Conservation (phyloP, 1,284 basidiomycete genomes). For the Sporisorium exsertum region DNA sequence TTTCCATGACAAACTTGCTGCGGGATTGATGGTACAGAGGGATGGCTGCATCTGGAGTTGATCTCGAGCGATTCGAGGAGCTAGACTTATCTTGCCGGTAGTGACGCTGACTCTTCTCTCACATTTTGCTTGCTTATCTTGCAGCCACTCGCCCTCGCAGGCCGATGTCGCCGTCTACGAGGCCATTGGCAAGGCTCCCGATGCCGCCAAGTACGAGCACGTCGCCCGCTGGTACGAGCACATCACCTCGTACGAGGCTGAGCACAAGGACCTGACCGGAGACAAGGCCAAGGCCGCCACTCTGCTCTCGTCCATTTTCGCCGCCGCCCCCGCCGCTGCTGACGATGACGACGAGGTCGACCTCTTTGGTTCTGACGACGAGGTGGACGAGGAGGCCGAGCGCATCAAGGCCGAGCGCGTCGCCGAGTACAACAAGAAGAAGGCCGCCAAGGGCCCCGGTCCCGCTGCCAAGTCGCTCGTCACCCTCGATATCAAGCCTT, state of each 20-base stretch:
- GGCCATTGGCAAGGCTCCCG: slow-evolving; percentile 76
- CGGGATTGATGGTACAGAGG: not conserved
- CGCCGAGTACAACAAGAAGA: slow-evolving; percentile 91
- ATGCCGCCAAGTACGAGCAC: slow-evolving; percentile 77
- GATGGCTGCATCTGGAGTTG: not conserved
- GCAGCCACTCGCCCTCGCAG: slow-evolving; percentile 92
- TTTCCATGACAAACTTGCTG: slow-evolving; percentile 9
- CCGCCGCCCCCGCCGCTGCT: slow-evolving; percentile 72
- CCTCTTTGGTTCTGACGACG: slow-evolving; percentile 91
- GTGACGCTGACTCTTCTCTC: slow-evolving; percentile 15
- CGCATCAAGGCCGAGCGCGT: slow-evolving; percentile 94
- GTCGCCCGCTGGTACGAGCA: slow-evolving; percentile 88
- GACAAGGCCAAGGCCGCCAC: slow-evolving; percentile 67
- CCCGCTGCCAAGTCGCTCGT: slow-evolving; percentile 81
- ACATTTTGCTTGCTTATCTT: not conserved
- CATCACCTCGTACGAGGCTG: slow-evolving; percentile 66
- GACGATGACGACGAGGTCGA: slow-evolving; percentile 94
- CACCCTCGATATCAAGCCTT: slow-evolving; percentile 94
- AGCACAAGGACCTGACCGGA: slow-evolving; percentile 64
- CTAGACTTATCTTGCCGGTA: not conserved
- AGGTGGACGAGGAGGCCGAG: slow-evolving; percentile 92
- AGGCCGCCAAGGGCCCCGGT: slow-evolving; percentile 83
- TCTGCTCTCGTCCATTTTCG: slow-evolving; percentile 46
- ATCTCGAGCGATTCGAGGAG: not conserved
- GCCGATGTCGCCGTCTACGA: slow-evolving; percentile 96